Base-by-base conservation (phyloP, 1,284 basidiomycete genomes). In the Cutaneotrichosporon cavernicola region DNA sequence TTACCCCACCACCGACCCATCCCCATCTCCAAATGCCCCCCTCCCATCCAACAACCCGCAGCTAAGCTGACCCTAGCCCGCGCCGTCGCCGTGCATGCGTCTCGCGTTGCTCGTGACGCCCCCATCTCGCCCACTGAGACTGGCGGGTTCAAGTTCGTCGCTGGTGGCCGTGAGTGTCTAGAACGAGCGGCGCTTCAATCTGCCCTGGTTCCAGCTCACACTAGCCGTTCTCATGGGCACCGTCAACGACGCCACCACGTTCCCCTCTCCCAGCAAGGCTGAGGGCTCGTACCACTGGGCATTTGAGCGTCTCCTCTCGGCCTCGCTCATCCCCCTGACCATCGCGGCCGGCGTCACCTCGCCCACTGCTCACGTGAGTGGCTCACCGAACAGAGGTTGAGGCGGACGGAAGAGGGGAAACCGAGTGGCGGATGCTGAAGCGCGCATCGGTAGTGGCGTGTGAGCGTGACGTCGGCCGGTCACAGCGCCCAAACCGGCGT, bases 261-360 rank as follows among this genome's bases (percentile, higher is more conserved):
- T 93, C 84, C 95, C 95, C 34, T 79, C 88, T 30, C 87, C 92
- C 9, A 89, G 86, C 66, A 88, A 86, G 76, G 81, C 87, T 4
- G 91, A 97, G 75, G 96, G 97, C 58, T 96, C 92, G 2, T 90
- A 97, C 82, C 96, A 98, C 85, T 99, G 96, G 96, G 88, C 92
- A 1, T 97, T 98, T 76, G 96, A 99, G 81, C 90, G 96, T 61
- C 84, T 93, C 21, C 86, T 98, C 63, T 89, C 91, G 1, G 95
- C 91, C 0, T 84, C 88, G 30, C 87, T 99, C 69, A 86, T 99
- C 21, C 97, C 97, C 31, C 82, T 97, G 73, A 94, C 92, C 21
- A 89, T 85, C 32, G 89, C 89, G 43, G 89, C 91, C 0, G 90
- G 90, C 68, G 89, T 86, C 30, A 83, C 88, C 5, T 88, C 88